Base-by-base conservation (phyloP, 306 rosid species). In the Quercus suber region DNA sequence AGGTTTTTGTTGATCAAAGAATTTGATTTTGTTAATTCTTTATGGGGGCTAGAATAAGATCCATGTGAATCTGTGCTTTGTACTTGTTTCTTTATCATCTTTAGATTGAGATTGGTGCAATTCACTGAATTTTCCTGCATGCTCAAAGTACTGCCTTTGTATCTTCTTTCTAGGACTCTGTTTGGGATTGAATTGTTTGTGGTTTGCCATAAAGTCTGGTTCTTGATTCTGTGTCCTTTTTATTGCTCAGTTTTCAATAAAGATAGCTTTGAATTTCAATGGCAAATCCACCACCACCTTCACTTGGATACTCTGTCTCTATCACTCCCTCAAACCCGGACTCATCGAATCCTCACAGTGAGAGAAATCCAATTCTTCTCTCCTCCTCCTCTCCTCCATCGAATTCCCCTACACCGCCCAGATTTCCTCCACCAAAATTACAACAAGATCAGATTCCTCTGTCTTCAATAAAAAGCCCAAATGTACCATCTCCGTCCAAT, bases 221-320 rank as follows among this genome's bases (percentile, higher is more conserved):
- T 79, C 78, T 82, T 68, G 78, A 82, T 79, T 79, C 83, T 69
- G 82, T 82, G 58, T 85, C 82, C 69, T 72, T 78, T 41, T 49
- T 70, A 59, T 78, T 76, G 74, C 15, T n/a, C 19, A 18, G 55
- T 69, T 76, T 80, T 63, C 73, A 28, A 35, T 75, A 55, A 11
- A 65, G 20, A 70, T 33, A 43, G 25, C 21, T 69, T 76, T 58
- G 60, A 78, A 74, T 82, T 57, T 73, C 82, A 59, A 94, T 94
- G 98, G 85, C 97, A 73, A 84, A 83, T 86, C 89, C 90, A 84
- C 85, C 89, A 70, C 91, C 86, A 70, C 88, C 92, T 83, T 84
- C 91, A 79, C 78, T 82, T 83, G 97, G 97, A 85, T 85, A 77
- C 64, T 76, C 88, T 41, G 68, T 68, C 55, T 35, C 68, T 68